Percentiles rank a stretch among this genome's conserved stretches.
Conservation (phyloP, 2,329 filamentous ascomycete genomes). For the Tolypocladium guangdongense region DNA sequence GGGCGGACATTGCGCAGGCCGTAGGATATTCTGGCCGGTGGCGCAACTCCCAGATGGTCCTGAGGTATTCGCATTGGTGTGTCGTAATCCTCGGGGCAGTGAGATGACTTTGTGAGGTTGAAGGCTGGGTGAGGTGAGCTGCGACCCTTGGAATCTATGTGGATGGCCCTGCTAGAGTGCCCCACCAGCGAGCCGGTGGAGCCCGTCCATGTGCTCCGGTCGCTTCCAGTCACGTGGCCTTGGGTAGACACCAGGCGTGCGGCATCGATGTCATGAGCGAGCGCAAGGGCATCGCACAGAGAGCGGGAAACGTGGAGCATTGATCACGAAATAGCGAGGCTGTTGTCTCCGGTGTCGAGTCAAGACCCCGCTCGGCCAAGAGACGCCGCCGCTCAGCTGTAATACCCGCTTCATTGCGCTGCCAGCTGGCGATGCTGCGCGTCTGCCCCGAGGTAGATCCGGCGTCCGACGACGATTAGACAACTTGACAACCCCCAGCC, state of each 20-base stretch:
- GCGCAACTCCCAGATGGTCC: constrained; percentile 4
- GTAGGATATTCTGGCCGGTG: constrained; percentile 8
- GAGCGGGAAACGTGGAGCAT: not conserved
- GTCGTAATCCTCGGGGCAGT: not conserved
- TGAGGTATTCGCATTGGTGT: constrained; percentile 5
- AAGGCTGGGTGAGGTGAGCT: not conserved
- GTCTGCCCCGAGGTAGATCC: constrained; percentile 8
- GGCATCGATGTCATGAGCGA: not conserved
- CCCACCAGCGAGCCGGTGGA: constrained; percentile 1
- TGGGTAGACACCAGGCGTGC: not conserved
- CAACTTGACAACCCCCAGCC: not conserved
- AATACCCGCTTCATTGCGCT: not conserved
- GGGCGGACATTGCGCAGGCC: constrained; percentile 26
- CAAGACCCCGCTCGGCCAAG: not conserved
- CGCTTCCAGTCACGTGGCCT: not conserved
- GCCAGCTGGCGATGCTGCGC: constrained; percentile 1
- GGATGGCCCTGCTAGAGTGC: not conserved
- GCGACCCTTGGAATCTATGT: not conserved
- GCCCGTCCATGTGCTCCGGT: not conserved
- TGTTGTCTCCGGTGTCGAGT: not conserved
- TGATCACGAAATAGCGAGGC: not conserved
- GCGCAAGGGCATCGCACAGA: not conserved
- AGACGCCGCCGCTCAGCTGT: not conserved
- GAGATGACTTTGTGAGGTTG: not conserved
- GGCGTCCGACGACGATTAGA: constrained; percentile 1